phyloP scores from a whole-genome alignment of 2,329 filamentous ascomycete genomes.

The Colletotrichum melonis region DNA sequence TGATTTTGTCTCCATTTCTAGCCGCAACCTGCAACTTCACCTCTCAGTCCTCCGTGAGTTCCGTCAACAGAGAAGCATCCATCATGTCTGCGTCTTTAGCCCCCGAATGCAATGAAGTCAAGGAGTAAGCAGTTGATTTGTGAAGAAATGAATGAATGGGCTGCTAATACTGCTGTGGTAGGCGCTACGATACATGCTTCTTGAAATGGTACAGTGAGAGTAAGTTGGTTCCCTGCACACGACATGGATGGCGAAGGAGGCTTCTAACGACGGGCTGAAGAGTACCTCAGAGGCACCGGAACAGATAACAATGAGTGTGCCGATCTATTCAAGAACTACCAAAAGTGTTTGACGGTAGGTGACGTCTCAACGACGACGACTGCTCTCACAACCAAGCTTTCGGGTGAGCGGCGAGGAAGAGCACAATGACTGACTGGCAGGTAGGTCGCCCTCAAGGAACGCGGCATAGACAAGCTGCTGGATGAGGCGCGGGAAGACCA shows the following conservation, averaged over 20 bases:
- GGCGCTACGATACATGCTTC: constrained; percentile 96
- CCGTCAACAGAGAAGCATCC: constrained; percentile 2
- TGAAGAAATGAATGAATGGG: not conserved
- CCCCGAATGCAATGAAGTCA: constrained; percentile 93
- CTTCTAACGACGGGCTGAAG: constrained; percentile 55
- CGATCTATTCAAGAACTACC: constrained; percentile 87
- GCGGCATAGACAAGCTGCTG: constrained; percentile 92
- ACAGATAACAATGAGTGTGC: constrained; percentile 87
- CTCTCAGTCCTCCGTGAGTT: not conserved
- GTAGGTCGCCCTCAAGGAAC: constrained; percentile 85
- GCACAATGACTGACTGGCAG: not conserved
- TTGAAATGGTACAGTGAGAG: constrained; percentile 99
- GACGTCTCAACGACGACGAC: not conserved
- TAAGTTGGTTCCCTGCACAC: constrained; percentile 57
- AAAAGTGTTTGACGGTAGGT: constrained; percentile 83
- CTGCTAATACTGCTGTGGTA: constrained; percentile 49
- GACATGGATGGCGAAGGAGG: not conserved
- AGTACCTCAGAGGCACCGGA: constrained; percentile 89
- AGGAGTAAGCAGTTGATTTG: constrained; percentile 74
- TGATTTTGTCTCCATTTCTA: constrained; percentile 25
- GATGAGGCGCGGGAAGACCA: constrained; percentile 91
- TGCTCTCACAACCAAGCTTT: not conserved
- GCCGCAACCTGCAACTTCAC: constrained; percentile 18
- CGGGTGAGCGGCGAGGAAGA: not conserved
- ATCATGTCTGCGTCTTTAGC: constrained; percentile 93